Percentiles rank a stretch among this genome's conserved stretches.
Evolutionary conservation across 805 yeast genomes (phyloP).

Genomic region (Zygosaccharomyces bailii): DNA sequence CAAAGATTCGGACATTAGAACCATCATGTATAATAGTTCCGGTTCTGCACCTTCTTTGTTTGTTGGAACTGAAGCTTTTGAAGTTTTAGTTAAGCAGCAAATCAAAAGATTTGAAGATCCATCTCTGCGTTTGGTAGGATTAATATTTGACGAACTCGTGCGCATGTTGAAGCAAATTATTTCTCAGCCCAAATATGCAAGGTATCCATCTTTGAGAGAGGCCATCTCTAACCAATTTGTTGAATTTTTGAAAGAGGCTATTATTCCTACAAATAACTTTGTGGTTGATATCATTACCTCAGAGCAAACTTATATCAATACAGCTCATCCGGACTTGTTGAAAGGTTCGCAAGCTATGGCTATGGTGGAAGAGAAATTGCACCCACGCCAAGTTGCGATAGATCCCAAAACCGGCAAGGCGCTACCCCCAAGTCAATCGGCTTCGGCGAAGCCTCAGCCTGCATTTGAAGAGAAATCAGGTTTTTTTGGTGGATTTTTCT

Average conservation of each 20-base stretch:
- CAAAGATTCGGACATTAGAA: conserved; percentile 91
- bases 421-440: conserved; percentile 43
- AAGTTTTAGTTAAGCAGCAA: conserved; percentile 90
- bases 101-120: conserved; percentile 95
- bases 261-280: conserved; percentile 80
- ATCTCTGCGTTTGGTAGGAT: conserved; percentile 76
- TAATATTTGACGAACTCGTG: conserved; percentile 91
- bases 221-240: conserved; percentile 77
- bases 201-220: conserved; percentile 90
- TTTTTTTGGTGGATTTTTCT: conserved; percentile 93
- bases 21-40: conserved; percentile 93
- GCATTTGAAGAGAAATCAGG: conserved; percentile 53
- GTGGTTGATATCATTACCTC: conserved; percentile 78
- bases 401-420: conserved; percentile 92
- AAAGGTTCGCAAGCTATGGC: conserved; percentile 95
- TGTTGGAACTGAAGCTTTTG: conserved; percentile 97
- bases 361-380: conserved; percentile 81
- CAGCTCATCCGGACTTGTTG: conserved; percentile 95
- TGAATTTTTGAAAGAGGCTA: conserved; percentile 71
- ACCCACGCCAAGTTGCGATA: conserved; percentile 64
- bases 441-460: conserved; percentile 31
- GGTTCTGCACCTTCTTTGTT: conserved; percentile 95
- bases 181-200: conserved; percentile 72
- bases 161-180: conserved; percentile 83
- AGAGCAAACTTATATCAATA: conserved; percentile 92